Base-by-base conservation (phyloP, 768 basidiomycete species). In the Termitomyces eurrhizus region DNA sequence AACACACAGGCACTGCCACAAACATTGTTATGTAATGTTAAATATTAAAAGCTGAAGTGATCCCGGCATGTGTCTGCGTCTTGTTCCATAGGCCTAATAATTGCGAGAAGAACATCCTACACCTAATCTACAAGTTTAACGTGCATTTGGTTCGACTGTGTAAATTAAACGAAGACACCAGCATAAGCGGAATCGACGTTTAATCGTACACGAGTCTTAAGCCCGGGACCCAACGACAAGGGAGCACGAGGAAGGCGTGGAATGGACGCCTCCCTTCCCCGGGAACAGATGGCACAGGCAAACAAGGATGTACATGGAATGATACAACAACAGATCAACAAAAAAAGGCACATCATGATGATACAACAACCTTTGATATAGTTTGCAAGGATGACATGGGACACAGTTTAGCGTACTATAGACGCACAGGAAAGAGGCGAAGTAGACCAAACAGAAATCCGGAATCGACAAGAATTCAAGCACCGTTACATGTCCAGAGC, bases 151-250 rank as follows among this genome's bases (percentile, higher is more conserved):
- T 54, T 54, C 39, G 53, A 54, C 53, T 41, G 11, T 53, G 52
- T 16, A 53, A 53, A 53, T 53, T 24, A 26, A 53, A 54, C 39
- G 39, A 54, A 54, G 53, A n/a, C 29, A 8, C 29, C 52, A 37
- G 37, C 21, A 46, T 26, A 9, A 36, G 26, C 3, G 26, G 39
- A 18, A 13, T 54, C 39, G 18, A 42, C 39, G 3, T 53, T 32
- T 42, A 6, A 54, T 54, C 41, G 29, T 11, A 54, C 49, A 58
- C 42, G 51, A 55, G 59, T 57, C 56, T 64, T 64, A 64, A 61
- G 62, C 62, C 62, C 59, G 56, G 59, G 51, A 56, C 62, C 62
- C 59, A 49, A 18, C 62, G 62, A 39, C 62, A 64, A 64, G 62
- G 59, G 62, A 60, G 59, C 62, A 64, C 59, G 59, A 64, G 56